These are phyloP conservation scores for Handroanthus guayacan DNA, from an alignment of 257 asterid species.

Conservation along the genomic window DNA sequence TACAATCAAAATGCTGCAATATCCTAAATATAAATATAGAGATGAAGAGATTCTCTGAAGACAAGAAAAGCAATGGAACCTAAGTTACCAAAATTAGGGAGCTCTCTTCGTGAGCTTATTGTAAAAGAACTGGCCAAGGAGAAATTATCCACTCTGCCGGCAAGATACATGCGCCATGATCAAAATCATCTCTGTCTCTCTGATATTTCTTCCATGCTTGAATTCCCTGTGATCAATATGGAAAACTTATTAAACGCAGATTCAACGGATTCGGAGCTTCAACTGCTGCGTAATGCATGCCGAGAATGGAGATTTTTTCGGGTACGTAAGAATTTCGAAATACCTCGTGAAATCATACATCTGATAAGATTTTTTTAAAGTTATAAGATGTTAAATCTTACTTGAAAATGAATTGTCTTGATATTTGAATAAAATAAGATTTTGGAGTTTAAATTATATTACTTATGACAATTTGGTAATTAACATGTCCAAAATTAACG, in stretches of 20 bases:
- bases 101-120: constrained; percentile 54
- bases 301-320: constrained; percentile 69
- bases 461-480: no score
- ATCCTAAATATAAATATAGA: no score
- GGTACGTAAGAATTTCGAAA: no score
- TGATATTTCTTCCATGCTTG: constrained; percentile 25
- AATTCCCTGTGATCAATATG: constrained; percentile 57
- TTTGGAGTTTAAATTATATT: no score
- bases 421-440: no score
- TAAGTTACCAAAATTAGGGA: constrained; percentile 31
- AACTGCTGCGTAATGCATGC: constrained; percentile 52
- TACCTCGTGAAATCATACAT: no score
- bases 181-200: constrained; percentile 18
- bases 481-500: no score
- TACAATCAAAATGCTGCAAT: no score
- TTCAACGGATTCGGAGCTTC: constrained; percentile 43
- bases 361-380: no score
- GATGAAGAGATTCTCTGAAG: no score
- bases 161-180: constrained; percentile 48
- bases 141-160: constrained; percentile 42
- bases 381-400: no score
- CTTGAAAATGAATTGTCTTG: no score
- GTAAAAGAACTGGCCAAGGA: constrained; percentile 50
- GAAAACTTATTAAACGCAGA: constrained; percentile 32
- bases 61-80: constrained; percentile 25